Evolutionary conservation across 306 rosid species (phyloP), one percentile per base, ranked within the genome.

Genomic region (Potentilla sterilis): DNA sequence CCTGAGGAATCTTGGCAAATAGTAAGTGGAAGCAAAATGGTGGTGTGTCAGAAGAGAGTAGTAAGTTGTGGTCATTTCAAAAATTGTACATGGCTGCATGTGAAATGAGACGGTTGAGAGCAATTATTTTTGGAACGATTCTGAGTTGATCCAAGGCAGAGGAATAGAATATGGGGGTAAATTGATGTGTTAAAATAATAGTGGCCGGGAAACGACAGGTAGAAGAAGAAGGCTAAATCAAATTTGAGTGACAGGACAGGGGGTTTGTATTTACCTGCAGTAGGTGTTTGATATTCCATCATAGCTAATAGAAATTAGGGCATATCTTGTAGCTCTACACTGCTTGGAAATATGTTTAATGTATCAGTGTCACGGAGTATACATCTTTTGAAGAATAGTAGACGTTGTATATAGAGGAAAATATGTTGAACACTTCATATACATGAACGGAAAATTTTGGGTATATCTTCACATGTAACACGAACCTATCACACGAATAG

Each of bases 31-130:
- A 62, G 62, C 52, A 68, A 79, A 79, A 63, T 66, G 75, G 42
- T 24, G 73, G 58, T 71, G 71, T 83, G 81, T 75, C 79, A 72
- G 78, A 64, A 79, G 57, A 21, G 70, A 49, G 9, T 9, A 32
- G 10, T 0, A 47, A 35, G 51, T 7, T 4, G 59, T 75, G 78
- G n/a, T 69, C 12, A 76, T 80, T 75, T 47, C 58, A 48, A 67
- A 78, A 59, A 69, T 21, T 10, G 28, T 40, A 57, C 82, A 81
- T 80, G 87, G 89, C 67, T 81, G 79, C 85, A 87, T 83, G 93
- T 91, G 96, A 85, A 73, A 80, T 69, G 81, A 85, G 83, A 87
- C 96, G 89, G 93, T 88, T 91, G 87, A 82, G 81, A 80, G 73
- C 59, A 77, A 76, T 84, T 57, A 38, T 81, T 77, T 76, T 78